Base-by-base conservation (phyloP, 2,329 filamentous ascomycete species). In the Aquanectria penicillioides region DNA sequence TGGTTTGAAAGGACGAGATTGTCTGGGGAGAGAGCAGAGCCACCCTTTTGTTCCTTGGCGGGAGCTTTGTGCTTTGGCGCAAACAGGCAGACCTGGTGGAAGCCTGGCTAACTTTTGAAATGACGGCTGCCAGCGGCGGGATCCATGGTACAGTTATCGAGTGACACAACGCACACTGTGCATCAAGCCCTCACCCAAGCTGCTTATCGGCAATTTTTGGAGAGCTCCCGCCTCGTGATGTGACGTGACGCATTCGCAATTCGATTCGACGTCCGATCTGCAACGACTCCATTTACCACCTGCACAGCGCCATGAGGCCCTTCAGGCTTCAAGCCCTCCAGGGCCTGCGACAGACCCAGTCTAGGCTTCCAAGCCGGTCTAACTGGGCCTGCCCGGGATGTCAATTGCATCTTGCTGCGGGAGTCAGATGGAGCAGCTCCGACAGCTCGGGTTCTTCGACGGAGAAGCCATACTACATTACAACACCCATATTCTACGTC, bases 401-500 rank as follows among this genome's bases (percentile, higher is more conserved):
- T 61, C 68, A 62, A 52, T 54, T 63, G 26, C 66, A 63, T 28
- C 60, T 60, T 29, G 51, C 57, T 17, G 54, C 61, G 6, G 53
- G 63, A 49, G 63, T 59, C 17, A 72, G 73, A 58, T 76, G 73
- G 71, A 73, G 60, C 56, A 75, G 73, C 69, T 72, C 72, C 12
- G 59, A 66, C 40, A 71, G 64, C 67, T 69, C 69, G 3, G 52
- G 57, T 37, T 18, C 47, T 46, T 36, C 49, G 29, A 31, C 54
- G 20, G 66, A 71, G 60, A 98, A 98, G 80, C 93, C 94, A 8
- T 97, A 90, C 80, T 99, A 98, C 81, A 83, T 97, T 70, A 98
- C 95, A 5, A 96, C 93, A 8, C 95, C 95, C 3, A 99, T 99
- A 57, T 99, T 98, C 81, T 99, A 99, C 77, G 95, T 99, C 80